Conservation (phyloP, 306 rosid species). For the Vicia faba region DNA sequence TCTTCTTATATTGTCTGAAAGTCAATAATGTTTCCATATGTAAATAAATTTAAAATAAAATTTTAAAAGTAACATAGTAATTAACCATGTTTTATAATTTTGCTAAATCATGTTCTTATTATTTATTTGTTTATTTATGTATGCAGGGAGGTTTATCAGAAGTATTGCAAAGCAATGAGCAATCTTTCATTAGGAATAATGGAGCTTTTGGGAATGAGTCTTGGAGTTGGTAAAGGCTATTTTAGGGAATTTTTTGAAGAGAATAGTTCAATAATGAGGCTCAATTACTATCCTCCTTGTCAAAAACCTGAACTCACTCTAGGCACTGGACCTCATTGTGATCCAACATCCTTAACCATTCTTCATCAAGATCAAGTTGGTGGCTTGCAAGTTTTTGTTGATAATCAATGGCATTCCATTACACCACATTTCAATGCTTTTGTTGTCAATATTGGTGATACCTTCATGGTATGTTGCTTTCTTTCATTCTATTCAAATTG, state of each 20-base stretch:
- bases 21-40: not conserved
- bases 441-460: slow-evolving; percentile 94
- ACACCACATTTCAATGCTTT: slow-evolving; percentile 75
- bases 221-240: slow-evolving; percentile 59
- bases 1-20: too few relatives aligned
- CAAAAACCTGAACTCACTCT: slow-evolving; percentile 84
- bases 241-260: slow-evolving; percentile 79
- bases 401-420: slow-evolving; percentile 76
- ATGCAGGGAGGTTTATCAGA: slow-evolving; percentile 69
- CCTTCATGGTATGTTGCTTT: slow-evolving; percentile 80
- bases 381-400: slow-evolving; percentile 91
- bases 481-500: slow-evolving; percentile 14
- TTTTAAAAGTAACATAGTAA: not conserved
- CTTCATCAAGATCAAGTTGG: slow-evolving; percentile 92
- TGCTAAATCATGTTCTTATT: not conserved
- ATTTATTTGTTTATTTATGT: not conserved
- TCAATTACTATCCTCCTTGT: slow-evolving; percentile 94
- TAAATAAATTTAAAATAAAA: too few relatives aligned
- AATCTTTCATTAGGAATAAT: slow-evolving; percentile 80
- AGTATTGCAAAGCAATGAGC: slow-evolving; percentile 85
- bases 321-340: slow-evolving; percentile 99
- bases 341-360: slow-evolving; percentile 93
- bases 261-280: slow-evolving; percentile 93
- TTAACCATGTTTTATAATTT: not conserved
- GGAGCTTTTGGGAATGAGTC: slow-evolving; percentile 93